Percentiles rank a stretch among this genome's conserved stretches.
phyloP scores from a whole-genome alignment of 495 filamentous ascomycete genomes.

The Filosporella fistucella region DNA sequence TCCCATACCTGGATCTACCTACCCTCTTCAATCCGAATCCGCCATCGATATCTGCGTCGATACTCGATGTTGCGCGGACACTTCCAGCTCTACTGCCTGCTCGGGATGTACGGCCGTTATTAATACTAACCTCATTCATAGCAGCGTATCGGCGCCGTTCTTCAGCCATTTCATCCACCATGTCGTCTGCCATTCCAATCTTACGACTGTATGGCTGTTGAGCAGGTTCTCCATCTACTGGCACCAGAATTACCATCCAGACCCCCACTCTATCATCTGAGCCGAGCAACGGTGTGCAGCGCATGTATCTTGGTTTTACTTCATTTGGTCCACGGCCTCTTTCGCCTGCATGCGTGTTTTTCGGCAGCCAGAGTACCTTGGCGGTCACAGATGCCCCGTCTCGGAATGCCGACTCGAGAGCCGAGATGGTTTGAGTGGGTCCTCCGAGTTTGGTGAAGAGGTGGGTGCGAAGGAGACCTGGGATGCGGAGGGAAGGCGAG shows the following conservation, averaged over 20 bases:
- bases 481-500: constrained; percentile 56
- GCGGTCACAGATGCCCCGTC: constrained; percentile 60
- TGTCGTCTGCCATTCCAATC: constrained; percentile 4
- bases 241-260: constrained; percentile 58
- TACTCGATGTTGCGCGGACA: background rate
- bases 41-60: background rate
- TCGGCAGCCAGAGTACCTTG: constrained; percentile 54
- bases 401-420: constrained; percentile 49
- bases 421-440: constrained; percentile 44
- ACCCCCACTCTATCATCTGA: constrained; percentile 54
- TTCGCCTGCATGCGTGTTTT: constrained; percentile 11
- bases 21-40: constrained; percentile 6
- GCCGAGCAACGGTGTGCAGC: constrained; percentile 56
- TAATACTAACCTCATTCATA: too few relatives aligned
- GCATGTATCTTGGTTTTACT: constrained; percentile 51
- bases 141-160: too few relatives aligned
- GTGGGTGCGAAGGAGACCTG: constrained; percentile 56
- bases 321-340: constrained; percentile 29
- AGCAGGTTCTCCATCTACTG: background rate
- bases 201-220: background rate
- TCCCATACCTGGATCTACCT: background rate
- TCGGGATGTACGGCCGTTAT: background rate
- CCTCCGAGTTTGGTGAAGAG: constrained; percentile 55
- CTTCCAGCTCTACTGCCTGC: background rate
- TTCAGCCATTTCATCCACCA: background rate